These are phyloP conservation scores for Omphalotus guepiniiformis DNA, from an alignment of 768 basidiomycete species.

Conservation along the genomic window DNA sequence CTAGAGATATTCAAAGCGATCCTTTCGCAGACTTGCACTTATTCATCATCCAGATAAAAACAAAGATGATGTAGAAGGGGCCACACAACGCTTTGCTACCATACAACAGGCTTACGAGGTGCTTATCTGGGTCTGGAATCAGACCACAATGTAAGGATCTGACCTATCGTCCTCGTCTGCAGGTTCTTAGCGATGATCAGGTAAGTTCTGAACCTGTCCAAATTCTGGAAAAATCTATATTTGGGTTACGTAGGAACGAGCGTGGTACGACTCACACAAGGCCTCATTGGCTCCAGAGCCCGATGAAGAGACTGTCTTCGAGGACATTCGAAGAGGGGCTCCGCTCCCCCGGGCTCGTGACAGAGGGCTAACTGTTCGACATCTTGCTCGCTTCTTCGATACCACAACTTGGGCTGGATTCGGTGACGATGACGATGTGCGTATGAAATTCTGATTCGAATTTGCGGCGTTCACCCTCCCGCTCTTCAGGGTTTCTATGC, in stretches of 20 bases:
- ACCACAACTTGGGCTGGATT: conserved; percentile 60
- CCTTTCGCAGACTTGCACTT: conserved; percentile 82
- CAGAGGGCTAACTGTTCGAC: conserved; percentile 74
- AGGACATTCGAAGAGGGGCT: conserved; percentile 76
- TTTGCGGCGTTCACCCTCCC: neutral
- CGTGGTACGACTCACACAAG: conserved; percentile 96
- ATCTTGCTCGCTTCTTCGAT: conserved; percentile 84
- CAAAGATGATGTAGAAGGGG: conserved; percentile 71
- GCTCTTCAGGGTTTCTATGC: conserved; percentile 76
- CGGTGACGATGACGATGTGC: conserved; percentile 58
- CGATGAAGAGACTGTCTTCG: conserved; percentile 80
- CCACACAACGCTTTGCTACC: conserved; percentile 81
- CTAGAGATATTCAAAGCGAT: conserved; percentile 44
- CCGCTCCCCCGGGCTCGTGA: conserved; percentile 50
- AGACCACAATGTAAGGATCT: neutral
- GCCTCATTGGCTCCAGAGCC: conserved; percentile 75
- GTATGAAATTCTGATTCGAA: conserved; percentile 15
- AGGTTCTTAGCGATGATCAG: conserved; percentile 95
- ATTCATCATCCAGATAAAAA: conserved; percentile 83
- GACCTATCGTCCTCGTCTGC: conserved; percentile 4
- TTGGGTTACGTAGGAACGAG: conserved; percentile 74
- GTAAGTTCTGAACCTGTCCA: conserved; percentile 37
- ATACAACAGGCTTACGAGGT: conserved; percentile 98
- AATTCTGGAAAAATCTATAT: conserved; percentile 14
- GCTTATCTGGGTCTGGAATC: conserved; percentile 15